Base-by-base conservation (phyloP, 345 rosid genomes). In the Rhizophora apiculata region DNA sequence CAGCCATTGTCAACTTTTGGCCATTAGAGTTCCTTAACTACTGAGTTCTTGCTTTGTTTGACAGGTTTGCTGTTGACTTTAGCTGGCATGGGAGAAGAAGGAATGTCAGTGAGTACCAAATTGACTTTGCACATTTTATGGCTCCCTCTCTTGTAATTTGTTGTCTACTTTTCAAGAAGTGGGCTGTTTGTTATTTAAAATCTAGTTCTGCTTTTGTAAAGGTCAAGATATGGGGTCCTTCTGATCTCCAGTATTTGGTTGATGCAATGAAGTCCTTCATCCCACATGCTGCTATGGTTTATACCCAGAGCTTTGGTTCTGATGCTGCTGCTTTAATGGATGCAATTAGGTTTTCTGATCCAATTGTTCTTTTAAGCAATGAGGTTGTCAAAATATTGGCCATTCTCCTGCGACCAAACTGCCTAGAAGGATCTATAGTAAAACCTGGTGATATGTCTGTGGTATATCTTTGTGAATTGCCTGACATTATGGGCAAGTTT, bases 181-280 rank as follows among this genome's bases (percentile, higher is more conserved):
- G 22, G 55, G 24, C 39, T 6, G 9, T 10, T 21, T 55, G 61
- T 49, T 37, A 59, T 57, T 60, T 76, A 57, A 73, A 74, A 32
- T 51, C 6, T 56, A 30, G 48, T 53, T 31, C 8, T 79, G 32
- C 22, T 32, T 15, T 30, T 69, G 30, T 68, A 59, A 79, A 91
- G 99, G 96, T 94, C 73, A 94, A 94, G 65, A 67, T 94, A 57
- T 94, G 99, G 92, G 99, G 99, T 52, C 96, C 97, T 62, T 94
- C 96, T n/a, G 95, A 94, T 88, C 92, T 94, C 55, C 82, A 89
- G 68, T 84, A 81, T 69, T 79, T 94, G 75, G 92, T 91, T 64
- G 86, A 90, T 82, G 99, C 97, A 31, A 92, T 94, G 99, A 89
- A 82, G 77, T 89, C 87, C 54, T 94, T 94, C 79, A 87, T 89